These are phyloP conservation scores for Trapa bicornis DNA, from an alignment of 345 rosid genomes.

Conservation along the genomic window DNA sequence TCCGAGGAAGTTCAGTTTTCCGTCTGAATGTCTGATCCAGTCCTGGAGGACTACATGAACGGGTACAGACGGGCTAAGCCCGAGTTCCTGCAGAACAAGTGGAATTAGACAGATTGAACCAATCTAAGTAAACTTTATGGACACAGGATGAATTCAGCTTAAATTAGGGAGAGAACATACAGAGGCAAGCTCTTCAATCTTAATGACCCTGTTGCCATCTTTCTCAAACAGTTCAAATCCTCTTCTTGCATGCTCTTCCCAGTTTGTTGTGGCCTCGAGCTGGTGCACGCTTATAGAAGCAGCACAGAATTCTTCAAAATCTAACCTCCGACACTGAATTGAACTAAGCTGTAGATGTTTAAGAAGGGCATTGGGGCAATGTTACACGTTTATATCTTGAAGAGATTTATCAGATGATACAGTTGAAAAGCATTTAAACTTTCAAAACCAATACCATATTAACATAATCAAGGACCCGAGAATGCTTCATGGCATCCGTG, in stretches of 20 bases:
- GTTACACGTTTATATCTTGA: background rate
- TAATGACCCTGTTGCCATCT: conserved; percentile 74
- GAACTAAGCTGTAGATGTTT: conserved; percentile 43
- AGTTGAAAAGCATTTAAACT: background rate
- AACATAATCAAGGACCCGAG: conserved; percentile 65
- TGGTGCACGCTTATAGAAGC: conserved; percentile 79
- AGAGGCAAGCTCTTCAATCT: conserved; percentile 39
- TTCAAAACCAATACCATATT: conserved; percentile 30
- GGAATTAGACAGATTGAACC: conserved; percentile 5
- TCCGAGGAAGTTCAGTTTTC: conserved; percentile 79
- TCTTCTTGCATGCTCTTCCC: conserved; percentile 78
- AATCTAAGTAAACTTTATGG: background rate
- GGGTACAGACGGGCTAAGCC: conserved; percentile 74
- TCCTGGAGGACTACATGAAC: conserved; percentile 85
- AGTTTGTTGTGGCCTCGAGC: conserved; percentile 68
- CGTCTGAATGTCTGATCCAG: conserved; percentile 81
- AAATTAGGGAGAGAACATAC: conserved; percentile 27
- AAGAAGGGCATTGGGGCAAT: conserved; percentile 1
- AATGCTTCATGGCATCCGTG: conserved; percentile 77
- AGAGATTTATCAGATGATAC: background rate
- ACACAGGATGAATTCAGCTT: background rate
- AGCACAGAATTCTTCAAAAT: conserved; percentile 90
- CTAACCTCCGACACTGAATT: conserved; percentile 58
- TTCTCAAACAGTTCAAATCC: conserved; percentile 82
- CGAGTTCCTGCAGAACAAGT: conserved; percentile 53